Evolutionary conservation across 2,329 filamentous ascomycete species (phyloP), one percentile per base, ranked within the genome.

Genomic region (Hypoxylon sp.): DNA sequence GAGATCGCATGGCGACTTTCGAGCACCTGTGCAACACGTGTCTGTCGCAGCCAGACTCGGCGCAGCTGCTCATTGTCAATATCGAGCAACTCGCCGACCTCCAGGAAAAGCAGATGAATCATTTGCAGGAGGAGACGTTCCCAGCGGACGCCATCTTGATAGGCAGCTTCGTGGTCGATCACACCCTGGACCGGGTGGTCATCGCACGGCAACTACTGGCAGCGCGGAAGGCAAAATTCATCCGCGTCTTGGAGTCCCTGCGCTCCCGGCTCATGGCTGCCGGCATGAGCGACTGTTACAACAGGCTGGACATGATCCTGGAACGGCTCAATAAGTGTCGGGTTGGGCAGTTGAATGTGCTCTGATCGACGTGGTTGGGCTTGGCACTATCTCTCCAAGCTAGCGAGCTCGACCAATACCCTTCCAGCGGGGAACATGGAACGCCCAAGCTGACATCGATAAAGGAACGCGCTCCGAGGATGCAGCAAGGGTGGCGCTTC

Each of bases 271-370:
- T 48, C 44, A 11, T 48, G 22, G 44, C 22, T 28, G 22, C 44
- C 22, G 44, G 44, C 44, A 48, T 48, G 44, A 48, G 44, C 44
- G 24, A 30, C 24, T 48, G 44, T 17, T 48, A 30, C 44, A 7
- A 48, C 30, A 48, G 44, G 44, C 44, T 48, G 6, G 44, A 48
- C 44, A 48, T 48, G 44, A 48, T 48, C 44, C 24, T 48, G 44
- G 44, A 48, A 26, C 44, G 24, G 44, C 44, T 48, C 24, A 48
- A 17, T 19, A 48, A 48, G 44, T 48, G 44, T 48, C 44, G 24
- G 15, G 37, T 41, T 41, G 37, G 37, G 37, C 37, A 41, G 37
- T n/a, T 19, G 17, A 39, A 39, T 19, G 37, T 15, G 44, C 44
- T 28, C 22, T 28, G 44, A 48, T 28, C 24, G 24, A 48, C 15